Base-by-base conservation (phyloP, 176 grass and related monocot genomes). In the Dactylis glomerata region DNA sequence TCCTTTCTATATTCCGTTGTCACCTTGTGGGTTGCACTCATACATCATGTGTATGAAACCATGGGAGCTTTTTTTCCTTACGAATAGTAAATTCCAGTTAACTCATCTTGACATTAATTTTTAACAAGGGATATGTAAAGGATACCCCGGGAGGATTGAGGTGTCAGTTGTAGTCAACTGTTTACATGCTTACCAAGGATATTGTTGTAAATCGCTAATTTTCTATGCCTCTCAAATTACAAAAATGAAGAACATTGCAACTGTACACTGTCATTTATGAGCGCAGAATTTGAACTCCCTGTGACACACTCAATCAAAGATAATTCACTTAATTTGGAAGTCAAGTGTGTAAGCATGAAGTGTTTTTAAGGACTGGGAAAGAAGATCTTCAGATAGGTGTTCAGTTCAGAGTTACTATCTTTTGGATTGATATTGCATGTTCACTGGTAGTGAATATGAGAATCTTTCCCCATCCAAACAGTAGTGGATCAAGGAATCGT, bases 1-100 rank as follows among this genome's bases (percentile, higher is more conserved):
- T 74, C 27, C 46, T 83, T 72, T 84, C 36, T 81, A 37, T 81
- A 24, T 82, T 73, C 55, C 34, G n/a, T n/a, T n/a, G n/a, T n/a
- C n/a, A n/a, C n/a, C 16, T 6, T 14, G 11, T 24, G 1, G 24
- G 54, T 49, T 78, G 68, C 16, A 64, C 20, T 34, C 58, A 65
- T 77, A 30, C 57, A 42, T 61, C 63, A 70, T 58, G 8, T 27
- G 55, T 86, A 58, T 38, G 11, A 3, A 83, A 72, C 36, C 45
- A 28, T 79, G 13, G 1, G 40, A 58, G 28, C 0, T 51, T 51
- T 0, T 11, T 11, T 50, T 2, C 19, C 1, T 41, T 66, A 24
- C 44, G 66, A 80, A 37, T 23, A 81, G 13, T 27, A 81, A 79
- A 65, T 72, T 55, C 19, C 26, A 36, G 59, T 64, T 42, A 88